Percentiles rank a stretch among this genome's conserved stretches.
Conservation (phyloP, 768 basidiomycete species). For the Russula ochroleuca region DNA sequence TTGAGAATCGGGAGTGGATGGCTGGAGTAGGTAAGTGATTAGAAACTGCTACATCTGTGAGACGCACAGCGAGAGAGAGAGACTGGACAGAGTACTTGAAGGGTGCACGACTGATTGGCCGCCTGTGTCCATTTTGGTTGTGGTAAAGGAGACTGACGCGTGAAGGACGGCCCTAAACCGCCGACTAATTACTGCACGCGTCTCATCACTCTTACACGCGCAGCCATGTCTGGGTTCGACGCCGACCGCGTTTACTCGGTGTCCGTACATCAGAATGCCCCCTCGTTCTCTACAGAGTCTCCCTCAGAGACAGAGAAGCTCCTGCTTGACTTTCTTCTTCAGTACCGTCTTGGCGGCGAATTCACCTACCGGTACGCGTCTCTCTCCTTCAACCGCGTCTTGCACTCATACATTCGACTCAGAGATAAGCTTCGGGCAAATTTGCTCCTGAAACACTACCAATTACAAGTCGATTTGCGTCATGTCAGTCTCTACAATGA, state of each 20-base stretch:
- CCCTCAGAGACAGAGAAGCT: conserved; percentile 79
- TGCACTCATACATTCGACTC: conserved; percentile 9
- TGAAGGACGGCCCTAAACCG: conserved; percentile 9
- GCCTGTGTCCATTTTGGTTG: conserved; percentile 63
- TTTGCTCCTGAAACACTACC: conserved; percentile 78
- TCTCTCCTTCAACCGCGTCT: not conserved
- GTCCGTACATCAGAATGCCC: conserved; percentile 62
- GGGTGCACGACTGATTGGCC: conserved; percentile 72
- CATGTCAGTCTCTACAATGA: conserved; percentile 73
- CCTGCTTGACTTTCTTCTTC: conserved; percentile 79
- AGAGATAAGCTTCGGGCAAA: conserved; percentile 88
- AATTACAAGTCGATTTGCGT: conserved; percentile 54
- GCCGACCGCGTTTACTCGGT: conserved; percentile 77
- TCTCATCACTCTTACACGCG: not conserved
- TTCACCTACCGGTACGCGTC: conserved; percentile 79
- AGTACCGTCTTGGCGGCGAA: conserved; percentile 84
- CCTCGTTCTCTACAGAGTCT: conserved; percentile 56
- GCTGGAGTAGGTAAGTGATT: conserved; percentile 39
- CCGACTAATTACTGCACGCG: conserved; percentile 3
- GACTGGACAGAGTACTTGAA: conserved; percentile 64
- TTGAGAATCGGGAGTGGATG: conserved; percentile 96
- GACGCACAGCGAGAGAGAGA: conserved; percentile 69
- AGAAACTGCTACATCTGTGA: not conserved
- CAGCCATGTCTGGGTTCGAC: conserved; percentile 82
- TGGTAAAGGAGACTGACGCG: not conserved